Base-by-base conservation (phyloP, 768 basidiomycete species). In the Auriscalpium microsporum region DNA sequence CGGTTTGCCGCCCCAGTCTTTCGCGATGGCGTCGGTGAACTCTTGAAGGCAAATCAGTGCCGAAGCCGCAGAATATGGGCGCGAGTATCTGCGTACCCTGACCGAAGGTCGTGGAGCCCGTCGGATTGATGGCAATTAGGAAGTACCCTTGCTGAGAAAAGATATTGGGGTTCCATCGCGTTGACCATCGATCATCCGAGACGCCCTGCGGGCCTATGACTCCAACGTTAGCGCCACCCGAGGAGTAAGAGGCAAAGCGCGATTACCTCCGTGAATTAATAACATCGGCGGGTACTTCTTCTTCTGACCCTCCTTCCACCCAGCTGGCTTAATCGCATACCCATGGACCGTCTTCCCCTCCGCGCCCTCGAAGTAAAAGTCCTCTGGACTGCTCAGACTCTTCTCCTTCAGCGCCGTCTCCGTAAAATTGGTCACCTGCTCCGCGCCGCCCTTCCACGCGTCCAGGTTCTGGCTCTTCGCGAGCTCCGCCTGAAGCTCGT, bases 131-230 rank as follows among this genome's bases (percentile, higher is more conserved):
- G 34, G 86, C 77, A 42, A 96, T 77, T 10, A 83, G 80, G 62
- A 95, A 84, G 70, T 97, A 99, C 0, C 95, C 93, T 65, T 91
- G 88, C 63, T 84, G 81, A 10, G 91, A 82, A 62, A 91, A 94
- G 10, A 64, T 36, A 17, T 45, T 90, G 0, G 86, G 88, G 70
- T 96, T 97, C 94, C 94, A 95, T 53, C 92, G 75, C 33, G 83
- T 94, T 2, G 83, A 86, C 94, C 94, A 97, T 45, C 82, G 77
- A 65, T 96, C 94, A 60, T 84, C 83, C 94, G 93, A 96, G 48
- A 87, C 90, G 33, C 84, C 77, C 65, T 91, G 86, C 6, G 88
- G 87, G 16, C 86, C 84, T 73, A 71, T 35, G 66, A 61, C 45
- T 23, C 23, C 40, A 13, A 61, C 10, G 56, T 53, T 40, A 53